phyloP scores from a whole-genome alignment of 164 flowering plant species.

The Hamamelis virginiana region DNA sequence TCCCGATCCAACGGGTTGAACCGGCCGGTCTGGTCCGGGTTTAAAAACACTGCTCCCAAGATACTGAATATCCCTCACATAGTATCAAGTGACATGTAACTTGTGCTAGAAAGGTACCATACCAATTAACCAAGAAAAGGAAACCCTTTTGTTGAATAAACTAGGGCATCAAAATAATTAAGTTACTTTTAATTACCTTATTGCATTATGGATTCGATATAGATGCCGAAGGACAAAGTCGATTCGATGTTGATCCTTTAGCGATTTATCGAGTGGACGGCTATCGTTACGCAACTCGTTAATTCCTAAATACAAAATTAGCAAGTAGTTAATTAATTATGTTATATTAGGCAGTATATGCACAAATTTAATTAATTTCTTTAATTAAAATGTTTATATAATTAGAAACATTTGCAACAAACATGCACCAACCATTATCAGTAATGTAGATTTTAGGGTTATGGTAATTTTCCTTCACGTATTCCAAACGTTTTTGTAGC shows the following conservation, averaged over 20 bases:
- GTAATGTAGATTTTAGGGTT: constrained; percentile 28
- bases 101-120: too few species aligned
- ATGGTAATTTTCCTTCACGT: constrained; percentile 17
- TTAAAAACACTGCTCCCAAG: too few species aligned
- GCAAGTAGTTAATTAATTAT: too few species aligned
- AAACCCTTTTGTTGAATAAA: too few species aligned
- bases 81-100: too few species aligned
- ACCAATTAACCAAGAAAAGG: too few species aligned
- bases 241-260: constrained; percentile 20
- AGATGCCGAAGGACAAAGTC: constrained; percentile 16
- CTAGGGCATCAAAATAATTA: too few species aligned
- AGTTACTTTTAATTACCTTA: too few species aligned
- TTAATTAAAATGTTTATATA: not conserved
- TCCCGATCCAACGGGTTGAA: too few species aligned
- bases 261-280: not conserved
- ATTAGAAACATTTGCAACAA: not conserved
- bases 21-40: too few species aligned
- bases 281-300: constrained; percentile 2
- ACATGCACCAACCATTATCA: constrained; percentile 33
- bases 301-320: constrained; percentile 10
- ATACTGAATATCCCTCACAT: too few species aligned
- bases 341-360: too few species aligned
- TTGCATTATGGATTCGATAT: not conserved
- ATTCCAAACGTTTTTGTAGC: constrained; percentile 11
- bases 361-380: not conserved